phyloP scores from a whole-genome alignment of 352 stramenopile genomes.

The Globisporangium nagaii region DNA sequence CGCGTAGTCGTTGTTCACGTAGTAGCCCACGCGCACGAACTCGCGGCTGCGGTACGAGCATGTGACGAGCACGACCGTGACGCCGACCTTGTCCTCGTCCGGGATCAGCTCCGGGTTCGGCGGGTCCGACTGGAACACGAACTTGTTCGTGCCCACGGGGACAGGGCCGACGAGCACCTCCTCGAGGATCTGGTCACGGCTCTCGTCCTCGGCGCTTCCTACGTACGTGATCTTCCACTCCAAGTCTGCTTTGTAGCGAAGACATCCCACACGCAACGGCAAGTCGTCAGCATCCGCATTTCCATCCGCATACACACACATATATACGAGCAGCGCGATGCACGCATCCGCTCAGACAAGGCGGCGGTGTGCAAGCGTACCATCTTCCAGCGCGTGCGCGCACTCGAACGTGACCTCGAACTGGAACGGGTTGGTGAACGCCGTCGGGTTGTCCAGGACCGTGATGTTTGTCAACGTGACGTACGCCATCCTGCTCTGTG shows the following conservation, averaged over 20 bases:
- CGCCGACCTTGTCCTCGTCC: constrained; percentile 96
- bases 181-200: constrained; percentile 96
- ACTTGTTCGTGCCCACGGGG: constrained; percentile 97
- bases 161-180: constrained; percentile 98
- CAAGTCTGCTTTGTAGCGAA: constrained; percentile 77
- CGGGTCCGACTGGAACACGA: constrained; percentile 95
- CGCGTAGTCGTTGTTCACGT: constrained; percentile 99
- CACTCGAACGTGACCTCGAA: constrained; percentile 99
- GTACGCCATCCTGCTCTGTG: constrained; percentile 60
- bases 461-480: constrained; percentile 91
- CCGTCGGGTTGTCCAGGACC: constrained; percentile 98
- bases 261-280: neutral
- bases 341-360: neutral
- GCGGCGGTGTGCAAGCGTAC: constrained; percentile 24
- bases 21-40: constrained; percentile 93
- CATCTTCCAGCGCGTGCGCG: constrained; percentile 93
- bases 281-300: neutral
- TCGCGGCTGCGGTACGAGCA: constrained; percentile 96
- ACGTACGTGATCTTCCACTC: constrained; percentile 99
- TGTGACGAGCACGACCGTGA: constrained; percentile 98
- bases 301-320: neutral
- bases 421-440: constrained; percentile 98
- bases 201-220: constrained; percentile 93
- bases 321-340: neutral
- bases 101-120: constrained; percentile 91